Conservation (phyloP, 176 grass and related monocot species). For the Cocos nucifera region DNA sequence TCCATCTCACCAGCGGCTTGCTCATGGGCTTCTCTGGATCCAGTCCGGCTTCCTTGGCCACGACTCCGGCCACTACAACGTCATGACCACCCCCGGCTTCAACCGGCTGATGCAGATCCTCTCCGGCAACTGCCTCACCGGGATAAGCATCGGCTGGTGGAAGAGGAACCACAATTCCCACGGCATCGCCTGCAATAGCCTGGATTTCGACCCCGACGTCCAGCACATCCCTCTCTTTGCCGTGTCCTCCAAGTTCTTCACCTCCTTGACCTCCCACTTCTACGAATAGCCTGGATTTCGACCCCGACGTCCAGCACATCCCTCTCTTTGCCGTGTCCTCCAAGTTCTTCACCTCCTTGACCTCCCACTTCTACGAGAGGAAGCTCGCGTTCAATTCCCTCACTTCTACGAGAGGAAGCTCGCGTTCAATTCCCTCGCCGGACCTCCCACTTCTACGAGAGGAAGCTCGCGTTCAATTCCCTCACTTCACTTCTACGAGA, state of each 20-base stretch:
- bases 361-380: constrained; percentile 55
- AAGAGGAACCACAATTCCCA: constrained; percentile 15
- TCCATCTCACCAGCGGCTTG: constrained; percentile 5
- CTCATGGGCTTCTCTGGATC: constrained; percentile 24
- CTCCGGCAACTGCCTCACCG: constrained; percentile 13
- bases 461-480: too few relatives aligned
- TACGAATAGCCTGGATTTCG: constrained; percentile 17
- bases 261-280: constrained; percentile 50
- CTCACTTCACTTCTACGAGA: too few relatives aligned
- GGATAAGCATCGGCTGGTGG: constrained; percentile 13
- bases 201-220: constrained; percentile 13
- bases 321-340: constrained; percentile 17
- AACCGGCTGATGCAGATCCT: constrained; percentile 6
- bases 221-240: constrained; percentile 15
- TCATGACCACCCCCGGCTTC: not conserved
- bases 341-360: constrained; percentile 48
- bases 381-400: too few relatives aligned
- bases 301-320: constrained; percentile 16
- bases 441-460: too few relatives aligned
- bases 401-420: too few relatives aligned
- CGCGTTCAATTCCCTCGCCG: too few relatives aligned
- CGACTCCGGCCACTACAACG: constrained; percentile 7
- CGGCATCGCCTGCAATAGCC: constrained; percentile 16
- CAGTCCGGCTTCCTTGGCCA: constrained; percentile 21
- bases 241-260: constrained; percentile 39